phyloP scores from a whole-genome alignment of 176 grass and related monocot species.

The Oryza rufipogon region DNA sequence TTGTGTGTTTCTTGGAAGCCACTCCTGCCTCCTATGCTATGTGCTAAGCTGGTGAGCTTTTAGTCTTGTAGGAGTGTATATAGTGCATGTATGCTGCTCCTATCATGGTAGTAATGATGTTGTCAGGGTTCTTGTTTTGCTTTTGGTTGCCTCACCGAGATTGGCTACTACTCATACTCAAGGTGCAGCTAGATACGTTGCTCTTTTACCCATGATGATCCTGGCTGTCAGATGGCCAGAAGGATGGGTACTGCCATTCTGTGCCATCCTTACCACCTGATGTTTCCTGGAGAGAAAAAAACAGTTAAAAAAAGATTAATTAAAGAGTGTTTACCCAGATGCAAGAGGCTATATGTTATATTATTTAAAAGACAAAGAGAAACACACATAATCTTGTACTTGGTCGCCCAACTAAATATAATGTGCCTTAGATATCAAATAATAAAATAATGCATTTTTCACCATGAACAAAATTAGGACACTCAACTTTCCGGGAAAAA shows the following conservation, averaged over 20 bases:
- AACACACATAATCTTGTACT: background rate
- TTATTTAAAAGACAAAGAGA: background rate
- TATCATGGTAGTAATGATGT: conserved; percentile 57
- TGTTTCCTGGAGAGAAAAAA: conserved; percentile 59
- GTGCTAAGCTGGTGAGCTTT: conserved; percentile 27
- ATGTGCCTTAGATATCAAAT: background rate
- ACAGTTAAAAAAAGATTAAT: background rate
- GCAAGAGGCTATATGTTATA: background rate
- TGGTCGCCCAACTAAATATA: background rate
- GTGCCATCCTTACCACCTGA: conserved; percentile 51
- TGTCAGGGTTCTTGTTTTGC: conserved; percentile 40
- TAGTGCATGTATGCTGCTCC: conserved; percentile 40
- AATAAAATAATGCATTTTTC: background rate
- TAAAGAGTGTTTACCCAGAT: background rate
- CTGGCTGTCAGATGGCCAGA: conserved; percentile 65
- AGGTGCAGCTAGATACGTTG: conserved; percentile 18
- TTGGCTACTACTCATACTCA: conserved; percentile 15
- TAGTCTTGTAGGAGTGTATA: conserved; percentile 31
- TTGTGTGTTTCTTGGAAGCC: conserved; percentile 64
- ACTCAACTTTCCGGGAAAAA: too few species aligned
- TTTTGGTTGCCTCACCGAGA: conserved; percentile 36
- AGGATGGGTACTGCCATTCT: conserved; percentile 80
- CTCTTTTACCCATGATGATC: conserved; percentile 62
- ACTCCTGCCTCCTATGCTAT: conserved; percentile 39
- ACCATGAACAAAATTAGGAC: background rate